phyloP scores from a whole-genome alignment of 2,329 filamentous ascomycete species.

The Colletotrichum gloeosporioides region DNA sequence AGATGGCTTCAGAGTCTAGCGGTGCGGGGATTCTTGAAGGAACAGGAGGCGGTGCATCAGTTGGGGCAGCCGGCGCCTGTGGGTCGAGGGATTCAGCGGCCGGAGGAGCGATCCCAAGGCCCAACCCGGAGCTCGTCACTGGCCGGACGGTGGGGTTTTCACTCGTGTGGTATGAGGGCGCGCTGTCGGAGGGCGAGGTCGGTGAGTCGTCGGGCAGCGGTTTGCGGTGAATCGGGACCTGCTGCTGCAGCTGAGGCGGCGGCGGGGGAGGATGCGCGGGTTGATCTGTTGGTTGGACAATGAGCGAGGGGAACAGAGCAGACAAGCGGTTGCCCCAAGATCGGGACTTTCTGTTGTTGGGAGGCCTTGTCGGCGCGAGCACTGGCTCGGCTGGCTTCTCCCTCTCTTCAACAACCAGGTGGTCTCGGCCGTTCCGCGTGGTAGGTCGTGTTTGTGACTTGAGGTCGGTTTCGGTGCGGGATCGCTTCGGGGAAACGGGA shows the following conservation, averaged over 20 bases:
- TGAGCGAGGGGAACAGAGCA: conserved; percentile 43
- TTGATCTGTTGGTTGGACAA: conserved; percentile 35
- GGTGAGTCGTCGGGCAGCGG: conserved; percentile 14
- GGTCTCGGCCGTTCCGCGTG: neutral
- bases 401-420: conserved; percentile 3
- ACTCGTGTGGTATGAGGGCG: conserved; percentile 7
- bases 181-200: conserved; percentile 16
- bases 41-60: conserved; percentile 15
- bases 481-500: conserved; percentile 17
- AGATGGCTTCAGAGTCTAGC: neutral
- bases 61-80: conserved; percentile 2
- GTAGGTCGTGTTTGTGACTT: neutral
- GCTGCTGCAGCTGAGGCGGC: conserved; percentile 19
- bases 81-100: neutral
- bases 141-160: conserved; percentile 2
- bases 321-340: conserved; percentile 42
- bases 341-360: conserved; percentile 34
- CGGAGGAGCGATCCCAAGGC: conserved; percentile 7
- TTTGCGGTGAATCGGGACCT: conserved; percentile 26
- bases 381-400: conserved; percentile 21
- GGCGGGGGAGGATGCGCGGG: conserved; percentile 18
- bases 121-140: neutral
- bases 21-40: conserved; percentile 8
- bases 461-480: conserved; percentile 11
- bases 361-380: conserved; percentile 12